Conservation (phyloP, 768 basidiomycete species). For the Rhodotorula diobovata region DNA sequence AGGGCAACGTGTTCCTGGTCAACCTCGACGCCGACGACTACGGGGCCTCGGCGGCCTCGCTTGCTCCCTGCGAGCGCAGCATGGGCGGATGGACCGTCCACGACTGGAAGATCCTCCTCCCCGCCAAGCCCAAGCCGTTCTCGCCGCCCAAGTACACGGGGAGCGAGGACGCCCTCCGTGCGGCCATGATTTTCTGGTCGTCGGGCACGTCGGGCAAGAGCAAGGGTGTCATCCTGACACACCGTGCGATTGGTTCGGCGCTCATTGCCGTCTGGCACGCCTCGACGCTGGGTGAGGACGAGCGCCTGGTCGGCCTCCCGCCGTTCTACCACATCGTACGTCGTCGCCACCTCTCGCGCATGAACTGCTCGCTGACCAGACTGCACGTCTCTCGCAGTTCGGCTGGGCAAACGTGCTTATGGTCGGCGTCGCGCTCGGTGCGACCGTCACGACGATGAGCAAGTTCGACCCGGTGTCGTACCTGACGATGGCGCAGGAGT, state of each 20-base stretch:
- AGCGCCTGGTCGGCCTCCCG: constrained; percentile 40
- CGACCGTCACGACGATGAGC: constrained; percentile 37
- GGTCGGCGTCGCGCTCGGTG: constrained; percentile 37
- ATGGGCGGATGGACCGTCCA: constrained; percentile 22
- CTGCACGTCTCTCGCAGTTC: neutral
- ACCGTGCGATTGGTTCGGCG: constrained; percentile 38
- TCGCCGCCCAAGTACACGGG: constrained; percentile 23
- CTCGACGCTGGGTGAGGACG: constrained; percentile 29
- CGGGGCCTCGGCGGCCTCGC: constrained; percentile 15
- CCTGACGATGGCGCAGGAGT: constrained; percentile 40
- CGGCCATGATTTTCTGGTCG: constrained; percentile 45
- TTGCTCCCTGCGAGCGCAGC: neutral
- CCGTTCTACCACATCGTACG: constrained; percentile 42
- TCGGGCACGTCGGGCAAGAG: constrained; percentile 42
- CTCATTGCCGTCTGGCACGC: constrained; percentile 40
- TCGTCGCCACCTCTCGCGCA: neutral
- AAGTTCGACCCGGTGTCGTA: constrained; percentile 44
- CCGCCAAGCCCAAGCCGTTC: constrained; percentile 14
- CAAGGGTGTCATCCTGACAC: constrained; percentile 44
- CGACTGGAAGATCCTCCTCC: constrained; percentile 39
- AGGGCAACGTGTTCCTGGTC: constrained; percentile 39
- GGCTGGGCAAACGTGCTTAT: constrained; percentile 42
- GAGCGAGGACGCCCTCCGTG: constrained; percentile 33
- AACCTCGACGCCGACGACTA: constrained; percentile 38
- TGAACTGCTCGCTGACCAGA: neutral